Evolutionary conservation across 352 stramenopile species (phyloP).

Genomic region (Thalassiosira livingstoniorum): DNA sequence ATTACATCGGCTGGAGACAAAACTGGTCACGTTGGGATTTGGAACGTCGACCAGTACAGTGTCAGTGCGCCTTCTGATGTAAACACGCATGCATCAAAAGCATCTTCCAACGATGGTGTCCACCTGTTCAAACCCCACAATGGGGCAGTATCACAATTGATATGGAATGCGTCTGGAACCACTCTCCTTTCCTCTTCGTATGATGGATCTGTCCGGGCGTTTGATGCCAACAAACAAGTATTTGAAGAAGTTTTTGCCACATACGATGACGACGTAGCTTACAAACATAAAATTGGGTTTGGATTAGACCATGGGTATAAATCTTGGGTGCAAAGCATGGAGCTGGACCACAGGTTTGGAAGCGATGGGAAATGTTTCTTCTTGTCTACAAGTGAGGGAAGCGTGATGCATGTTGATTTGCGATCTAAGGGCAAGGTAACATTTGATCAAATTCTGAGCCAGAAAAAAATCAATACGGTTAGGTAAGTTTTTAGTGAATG

Average conservation of each 20-base stretch:
- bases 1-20: constrained; percentile 79
- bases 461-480: constrained; percentile 83
- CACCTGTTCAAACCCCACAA: constrained; percentile 73
- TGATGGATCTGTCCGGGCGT: constrained; percentile 71
- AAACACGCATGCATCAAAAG: background rate
- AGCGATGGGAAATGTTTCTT: constrained; percentile 72
- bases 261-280: constrained; percentile 68
- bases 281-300: constrained; percentile 67
- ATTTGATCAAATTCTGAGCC: constrained; percentile 69
- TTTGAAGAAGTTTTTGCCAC: constrained; percentile 82
- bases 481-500: constrained; percentile 78
- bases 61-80: background rate
- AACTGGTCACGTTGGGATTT: constrained; percentile 73
- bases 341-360: constrained; percentile 64
- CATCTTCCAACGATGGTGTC: constrained; percentile 52
- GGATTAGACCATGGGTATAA: constrained; percentile 64
- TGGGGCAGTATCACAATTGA: constrained; percentile 59
- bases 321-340: constrained; percentile 73
- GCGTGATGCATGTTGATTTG: constrained; percentile 76
- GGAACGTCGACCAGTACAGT: constrained; percentile 71
- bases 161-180: constrained; percentile 64
- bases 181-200: constrained; percentile 72
- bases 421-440: constrained; percentile 66
- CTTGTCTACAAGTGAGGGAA: constrained; percentile 73
- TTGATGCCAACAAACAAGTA: constrained; percentile 66